Evolutionary conservation across 345 rosid species (phyloP), one percentile per base, ranked within the genome.

Genomic region (Aquilaria malaccensis): DNA sequence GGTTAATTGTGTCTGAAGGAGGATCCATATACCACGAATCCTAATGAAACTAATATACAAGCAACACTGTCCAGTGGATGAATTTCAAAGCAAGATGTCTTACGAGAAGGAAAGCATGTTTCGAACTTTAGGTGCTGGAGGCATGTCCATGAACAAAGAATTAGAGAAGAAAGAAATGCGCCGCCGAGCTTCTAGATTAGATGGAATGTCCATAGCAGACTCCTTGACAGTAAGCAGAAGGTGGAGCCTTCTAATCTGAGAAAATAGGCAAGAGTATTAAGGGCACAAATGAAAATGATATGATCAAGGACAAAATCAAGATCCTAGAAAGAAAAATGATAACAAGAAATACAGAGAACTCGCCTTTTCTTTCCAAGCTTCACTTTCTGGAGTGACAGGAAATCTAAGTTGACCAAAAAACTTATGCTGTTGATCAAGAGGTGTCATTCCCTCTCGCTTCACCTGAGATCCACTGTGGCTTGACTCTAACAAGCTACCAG

Each of bases 81-180:
- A 58, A 57, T 57, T 56, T 41, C 53, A 64, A 56, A 65, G 51
- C 50, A 55, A 64, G 14, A 72, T 55, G 69, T 66, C 84, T 53
- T 73, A 83, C 83, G 82, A 64, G 72, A 79, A 84, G 59, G 86
- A 77, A 67, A 84, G 85, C 90, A 84, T 84, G 63, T 81, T 79
- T 52, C 72, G 79, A 68, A 85, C 81, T 75, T 77, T 78, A 49
- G 90, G 90, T 32, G 90, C 83, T 64, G 47, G 13, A 48, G 90
- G 90, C 90, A 85, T 85, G 54, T 80, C 81, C 90, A 85, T 85
- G 79, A 82, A 85, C 67, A 85, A 48, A 37, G 90, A 85, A 71
- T 85, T 85, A 58, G 80, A 70, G 69, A 85, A 85, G 77, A 80
- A 85, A 57, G 87, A 74, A 60, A 85, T 80, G 30, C 90, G 81